Evolutionary conservation across 177 flowering plant species (phyloP), one percentile per base, ranked within the genome.

Genomic region (Telopea speciosissima): DNA sequence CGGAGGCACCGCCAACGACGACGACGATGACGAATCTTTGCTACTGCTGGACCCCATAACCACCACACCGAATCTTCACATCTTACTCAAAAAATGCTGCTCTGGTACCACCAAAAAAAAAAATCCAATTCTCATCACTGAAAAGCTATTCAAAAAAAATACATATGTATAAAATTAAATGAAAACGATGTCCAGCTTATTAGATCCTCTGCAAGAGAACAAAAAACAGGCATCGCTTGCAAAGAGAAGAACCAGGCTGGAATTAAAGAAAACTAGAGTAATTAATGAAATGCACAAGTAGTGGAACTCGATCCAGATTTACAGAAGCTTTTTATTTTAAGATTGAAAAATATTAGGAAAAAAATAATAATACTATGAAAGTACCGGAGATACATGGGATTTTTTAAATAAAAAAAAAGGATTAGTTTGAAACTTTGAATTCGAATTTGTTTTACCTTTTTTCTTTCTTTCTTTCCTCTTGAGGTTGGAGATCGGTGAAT

Each of bases 31-130:
- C 14, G 76, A 80, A 25, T 73, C 72, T 73, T 86, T 89, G 75
- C 93, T 89, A 58, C 84, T 81, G 67, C 85, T 65, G 33, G 88
- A 85, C 72, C 93, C 93, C 93, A 89, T 88, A 69, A 44, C 67
- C 40, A 52, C 61, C 23, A 40, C 58, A 56, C 42, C 58, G 24
- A 25, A 23, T 12, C 66, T 40, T 66, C 67, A 24, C 19, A 36
- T 33, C 6, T 24, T 14, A 64, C 25, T 54, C 25, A 52, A 40
- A 70, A 58, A 63, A 67, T 63, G 24, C 56, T 72, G 58, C 52
- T 33, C 64, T 54, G 73, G 61, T 23, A 28, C 58, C 63, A 36
- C 36, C 13, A 65, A 49, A 44, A 24, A 19, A 19, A 1, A 5
- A 2, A 42, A 10, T 24, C 9, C 11, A 65, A 17, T 69, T 70